A percentile compares a stretch with the other conserved stretches of the same genome.
phyloP scores from a whole-genome alignment of 2,329 filamentous ascomycete genomes.

The Corynespora cassiicola region DNA sequence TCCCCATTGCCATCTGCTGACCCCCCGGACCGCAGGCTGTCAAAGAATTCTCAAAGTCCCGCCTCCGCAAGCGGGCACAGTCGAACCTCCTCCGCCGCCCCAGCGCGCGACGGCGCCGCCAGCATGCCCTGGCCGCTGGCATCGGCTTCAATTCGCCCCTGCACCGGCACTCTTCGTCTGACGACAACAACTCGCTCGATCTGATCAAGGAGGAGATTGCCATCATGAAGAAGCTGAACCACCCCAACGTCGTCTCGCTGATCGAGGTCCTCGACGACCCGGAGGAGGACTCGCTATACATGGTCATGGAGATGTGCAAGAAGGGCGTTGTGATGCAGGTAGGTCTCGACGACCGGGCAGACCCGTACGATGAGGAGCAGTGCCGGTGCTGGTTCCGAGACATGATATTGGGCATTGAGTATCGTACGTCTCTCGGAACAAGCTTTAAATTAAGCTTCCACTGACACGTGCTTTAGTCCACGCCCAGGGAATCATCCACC shows the following conservation, averaged over 20 bases:
- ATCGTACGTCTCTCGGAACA: slow-evolving; percentile 63
- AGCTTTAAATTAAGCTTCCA: slow-evolving; percentile 1
- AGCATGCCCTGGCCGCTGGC: slow-evolving; percentile 58
- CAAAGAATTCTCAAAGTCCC: slow-evolving; percentile 96
- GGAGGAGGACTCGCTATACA: slow-evolving; percentile 93
- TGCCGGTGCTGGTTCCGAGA: slow-evolving; percentile 95
- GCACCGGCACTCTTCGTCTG: slow-evolving; percentile 64
- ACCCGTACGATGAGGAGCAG: slow-evolving; percentile 80
- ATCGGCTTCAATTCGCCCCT: slow-evolving; percentile 69
- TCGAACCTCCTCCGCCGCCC: slow-evolving; percentile 81
- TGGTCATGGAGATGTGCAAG: slow-evolving; percentile 99
- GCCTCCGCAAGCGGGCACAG: slow-evolving; percentile 86
- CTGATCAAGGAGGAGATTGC: slow-evolving; percentile 96
- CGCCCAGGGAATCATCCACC: slow-evolving; percentile 90
- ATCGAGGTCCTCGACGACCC: slow-evolving; percentile 97
- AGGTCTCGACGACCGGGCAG: slow-evolving; percentile 79
- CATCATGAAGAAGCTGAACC: slow-evolving; percentile 98
- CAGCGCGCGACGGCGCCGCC: slow-evolving; percentile 58
- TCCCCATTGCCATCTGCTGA: slow-evolving; percentile 33
- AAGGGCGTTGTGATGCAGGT: slow-evolving; percentile 98
- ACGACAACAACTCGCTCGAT: slow-evolving; percentile 75
- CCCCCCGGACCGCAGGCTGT: slow-evolving; percentile 70
- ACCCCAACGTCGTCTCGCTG: slow-evolving; percentile 89
- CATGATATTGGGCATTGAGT: slow-evolving; percentile 92
- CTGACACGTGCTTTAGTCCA: slow-evolving; percentile 67